Evolutionary conservation across 352 stramenopile genomes (phyloP).

Genomic region (Pythium chondricola): DNA sequence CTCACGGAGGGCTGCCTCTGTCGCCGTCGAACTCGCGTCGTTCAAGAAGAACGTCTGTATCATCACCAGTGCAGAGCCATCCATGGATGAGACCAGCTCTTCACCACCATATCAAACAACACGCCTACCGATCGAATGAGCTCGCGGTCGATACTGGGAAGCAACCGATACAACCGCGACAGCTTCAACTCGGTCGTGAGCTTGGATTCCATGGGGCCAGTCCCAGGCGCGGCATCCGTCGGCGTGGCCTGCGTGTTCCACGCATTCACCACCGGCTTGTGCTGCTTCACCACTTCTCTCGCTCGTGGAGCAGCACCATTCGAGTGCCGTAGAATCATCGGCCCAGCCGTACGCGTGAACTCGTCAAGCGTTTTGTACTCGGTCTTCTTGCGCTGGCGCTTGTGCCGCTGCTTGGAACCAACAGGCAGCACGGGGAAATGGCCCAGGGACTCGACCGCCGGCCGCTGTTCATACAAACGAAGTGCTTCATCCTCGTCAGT

Average conservation of each 20-base stretch:
- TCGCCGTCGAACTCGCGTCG: constrained; percentile 52
- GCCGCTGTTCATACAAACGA: not conserved
- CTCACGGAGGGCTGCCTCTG: constrained; percentile 55
- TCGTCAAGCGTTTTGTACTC: constrained; percentile 9
- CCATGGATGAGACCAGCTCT: constrained; percentile 3
- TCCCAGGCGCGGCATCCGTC: not conserved
- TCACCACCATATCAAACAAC: not conserved
- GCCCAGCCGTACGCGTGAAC: not conserved
- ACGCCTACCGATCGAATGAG: constrained; percentile 49
- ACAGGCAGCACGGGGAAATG: constrained; percentile 46
- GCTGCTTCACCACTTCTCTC: constrained; percentile 1
- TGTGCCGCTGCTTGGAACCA: constrained; percentile 24
- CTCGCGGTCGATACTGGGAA: constrained; percentile 46
- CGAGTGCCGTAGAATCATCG: not conserved
- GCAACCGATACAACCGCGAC: constrained; percentile 45
- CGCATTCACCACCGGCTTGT: constrained; percentile 6
- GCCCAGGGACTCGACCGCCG: constrained; percentile 36
- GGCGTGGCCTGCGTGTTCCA: constrained; percentile 17
- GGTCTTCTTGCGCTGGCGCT: not conserved
- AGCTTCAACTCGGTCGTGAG: constrained; percentile 65
- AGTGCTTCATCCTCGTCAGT: too few species aligned
- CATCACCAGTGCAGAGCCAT: constrained; percentile 7
- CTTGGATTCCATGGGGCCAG: constrained; percentile 27
- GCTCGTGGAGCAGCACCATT: constrained; percentile 1
- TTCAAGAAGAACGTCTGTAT: constrained; percentile 68